Conservation (phyloP, 495 filamentous ascomycete species). For the Hypoxylon rickii region DNA sequence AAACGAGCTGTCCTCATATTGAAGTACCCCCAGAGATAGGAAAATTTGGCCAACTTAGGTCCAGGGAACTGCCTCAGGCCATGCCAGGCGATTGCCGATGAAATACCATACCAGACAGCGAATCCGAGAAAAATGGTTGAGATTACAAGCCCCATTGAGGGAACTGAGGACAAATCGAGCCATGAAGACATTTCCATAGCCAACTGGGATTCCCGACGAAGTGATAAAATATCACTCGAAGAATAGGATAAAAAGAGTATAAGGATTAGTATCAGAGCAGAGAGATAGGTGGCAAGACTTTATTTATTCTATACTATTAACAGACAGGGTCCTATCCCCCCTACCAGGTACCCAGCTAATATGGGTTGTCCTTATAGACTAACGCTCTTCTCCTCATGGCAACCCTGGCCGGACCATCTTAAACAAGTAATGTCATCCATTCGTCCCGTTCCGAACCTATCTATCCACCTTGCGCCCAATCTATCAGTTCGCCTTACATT, state of each 20-base stretch:
- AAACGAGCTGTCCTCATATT: slow-evolving; percentile 17
- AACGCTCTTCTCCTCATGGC: too few species aligned
- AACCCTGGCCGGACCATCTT: too few species aligned
- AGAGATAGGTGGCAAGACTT: background rate
- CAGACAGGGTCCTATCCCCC: background rate
- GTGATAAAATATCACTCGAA: too few species aligned
- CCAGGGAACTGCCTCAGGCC: slow-evolving; percentile 55
- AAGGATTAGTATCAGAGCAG: too few species aligned
- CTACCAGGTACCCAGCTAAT: background rate
- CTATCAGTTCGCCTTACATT: too few species aligned
- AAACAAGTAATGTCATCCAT: too few species aligned
- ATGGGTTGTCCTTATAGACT: background rate
- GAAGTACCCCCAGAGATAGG: slow-evolving; percentile 53
- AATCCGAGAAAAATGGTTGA: background rate
- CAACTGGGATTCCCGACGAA: too few species aligned
- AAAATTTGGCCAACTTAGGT: slow-evolving; percentile 58
- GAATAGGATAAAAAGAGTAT: too few species aligned
- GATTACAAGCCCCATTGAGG: background rate
- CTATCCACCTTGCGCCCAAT: too few species aligned
- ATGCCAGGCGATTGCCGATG: slow-evolving; percentile 19
- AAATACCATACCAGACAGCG: slow-evolving; percentile 15
- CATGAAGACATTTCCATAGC: slow-evolving; percentile 3
- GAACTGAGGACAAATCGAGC: background rate
- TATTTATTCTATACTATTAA: background rate
- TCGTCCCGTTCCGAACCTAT: too few species aligned